These are phyloP conservation scores for Physcia stellaris DNA, from an alignment of 495 filamentous ascomycete genomes.

Conservation along the genomic window DNA sequence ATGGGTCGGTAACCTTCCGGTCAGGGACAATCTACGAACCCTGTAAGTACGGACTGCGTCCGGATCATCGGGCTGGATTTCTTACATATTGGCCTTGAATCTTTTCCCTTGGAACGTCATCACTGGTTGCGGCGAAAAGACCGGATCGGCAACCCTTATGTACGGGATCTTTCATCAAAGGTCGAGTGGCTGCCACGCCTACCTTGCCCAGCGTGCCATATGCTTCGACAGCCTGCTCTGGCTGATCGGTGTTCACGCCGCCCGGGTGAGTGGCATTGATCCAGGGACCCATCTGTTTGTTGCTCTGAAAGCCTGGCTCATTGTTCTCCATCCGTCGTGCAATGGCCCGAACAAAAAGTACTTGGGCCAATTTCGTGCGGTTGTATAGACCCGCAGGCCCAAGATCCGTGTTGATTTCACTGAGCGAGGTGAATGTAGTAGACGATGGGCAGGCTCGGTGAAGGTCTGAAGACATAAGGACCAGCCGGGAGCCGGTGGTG, in stretches of 20 bases:
- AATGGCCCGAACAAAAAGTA: slow-evolving; percentile 31
- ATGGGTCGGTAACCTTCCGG: slow-evolving; percentile 29
- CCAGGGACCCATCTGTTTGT: slow-evolving; percentile 20
- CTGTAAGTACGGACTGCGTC: background rate
- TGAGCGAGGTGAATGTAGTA: slow-evolving; percentile 30
- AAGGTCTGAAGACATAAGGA: slow-evolving; percentile 40
- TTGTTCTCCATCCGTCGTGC: slow-evolving; percentile 20
- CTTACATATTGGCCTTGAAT: slow-evolving; percentile 35
- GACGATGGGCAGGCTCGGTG: slow-evolving; percentile 32
- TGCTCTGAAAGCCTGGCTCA: slow-evolving; percentile 21
- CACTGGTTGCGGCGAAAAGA: slow-evolving; percentile 34
- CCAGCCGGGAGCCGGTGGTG: slow-evolving; percentile 25
- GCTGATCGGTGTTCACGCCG: slow-evolving; percentile 34
- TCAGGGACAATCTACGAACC: slow-evolving; percentile 40
- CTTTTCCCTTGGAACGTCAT: slow-evolving; percentile 27
- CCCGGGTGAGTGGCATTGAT: slow-evolving; percentile 38
- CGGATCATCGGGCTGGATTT: background rate
- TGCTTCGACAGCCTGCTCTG: slow-evolving; percentile 36
- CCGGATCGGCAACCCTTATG: slow-evolving; percentile 33
- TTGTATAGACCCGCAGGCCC: slow-evolving; percentile 39
- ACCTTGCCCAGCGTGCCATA: slow-evolving; percentile 32
- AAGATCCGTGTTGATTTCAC: slow-evolving; percentile 41
- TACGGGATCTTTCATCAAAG: slow-evolving; percentile 37
- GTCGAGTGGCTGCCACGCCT: slow-evolving; percentile 22
- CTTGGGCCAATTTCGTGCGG: slow-evolving; percentile 40